phyloP scores from a whole-genome alignment of 441 rosid species.

The Gossypium trilobum region DNA sequence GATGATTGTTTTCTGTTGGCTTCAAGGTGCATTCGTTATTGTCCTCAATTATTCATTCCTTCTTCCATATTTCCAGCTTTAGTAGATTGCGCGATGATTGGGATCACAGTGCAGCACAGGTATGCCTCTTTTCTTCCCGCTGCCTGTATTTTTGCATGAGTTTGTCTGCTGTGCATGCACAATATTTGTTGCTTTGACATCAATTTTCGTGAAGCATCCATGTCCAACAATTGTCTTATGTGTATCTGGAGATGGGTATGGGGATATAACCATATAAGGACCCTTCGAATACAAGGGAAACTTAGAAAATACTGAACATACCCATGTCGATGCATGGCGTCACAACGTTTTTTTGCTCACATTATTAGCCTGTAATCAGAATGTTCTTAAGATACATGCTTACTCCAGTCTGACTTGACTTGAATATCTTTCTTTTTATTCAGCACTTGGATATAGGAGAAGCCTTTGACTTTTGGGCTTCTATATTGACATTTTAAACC shows the following conservation, averaged over 20 bases:
- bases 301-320: background rate
- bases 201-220: background rate
- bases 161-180: background rate
- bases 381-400: background rate
- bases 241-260: background rate
- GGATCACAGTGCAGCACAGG: slow-evolving; percentile 96
- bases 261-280: background rate
- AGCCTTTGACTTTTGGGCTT: background rate
- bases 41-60: slow-evolving; percentile 77
- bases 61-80: slow-evolving; percentile 66
- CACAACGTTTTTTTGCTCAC: background rate
- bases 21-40: slow-evolving; percentile 93
- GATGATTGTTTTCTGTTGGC: slow-evolving; percentile 96
- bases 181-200: background rate
- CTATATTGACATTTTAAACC: background rate
- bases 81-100: slow-evolving; percentile 73
- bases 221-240: background rate
- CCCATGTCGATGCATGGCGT: background rate
- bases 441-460: background rate
- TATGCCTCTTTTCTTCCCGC: slow-evolving; percentile 17
- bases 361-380: background rate
- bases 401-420: background rate
- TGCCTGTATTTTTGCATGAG: slow-evolving; percentile 10
- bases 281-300: background rate
- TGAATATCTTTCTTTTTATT: background rate